Conservation (phyloP, 2,329 filamentous ascomycete species). For the Fusarium napiforme region DNA sequence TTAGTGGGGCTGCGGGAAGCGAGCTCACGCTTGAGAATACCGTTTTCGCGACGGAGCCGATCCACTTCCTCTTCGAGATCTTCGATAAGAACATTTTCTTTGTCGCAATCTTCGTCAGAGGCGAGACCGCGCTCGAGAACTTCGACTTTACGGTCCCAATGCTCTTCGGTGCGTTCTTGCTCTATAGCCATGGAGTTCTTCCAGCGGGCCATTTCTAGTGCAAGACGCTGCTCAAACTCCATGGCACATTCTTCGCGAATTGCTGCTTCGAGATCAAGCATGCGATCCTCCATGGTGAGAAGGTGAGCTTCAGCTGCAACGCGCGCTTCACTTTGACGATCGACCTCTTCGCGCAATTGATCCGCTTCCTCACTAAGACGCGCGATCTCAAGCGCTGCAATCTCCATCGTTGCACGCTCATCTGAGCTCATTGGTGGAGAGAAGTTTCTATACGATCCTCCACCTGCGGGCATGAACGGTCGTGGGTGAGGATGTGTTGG, state of each 20-base stretch:
- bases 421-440: conserved; percentile 55
- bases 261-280: conserved; percentile 78
- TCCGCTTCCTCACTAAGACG: conserved; percentile 80
- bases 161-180: conserved; percentile 81
- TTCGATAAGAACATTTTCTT: conserved; percentile 71
- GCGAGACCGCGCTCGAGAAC: conserved; percentile 63
- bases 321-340: conserved; percentile 76
- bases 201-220: conserved; percentile 83
- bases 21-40: conserved; percentile 73
- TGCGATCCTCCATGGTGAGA: conserved; percentile 72
- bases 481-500: conserved; percentile 52
- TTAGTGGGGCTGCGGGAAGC: conserved; percentile 71
- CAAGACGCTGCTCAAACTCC: conserved; percentile 84
- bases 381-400: conserved; percentile 82
- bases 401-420: conserved; percentile 80
- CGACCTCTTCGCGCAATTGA: conserved; percentile 74
- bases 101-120: conserved; percentile 63
- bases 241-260: conserved; percentile 88
- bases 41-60: conserved; percentile 71
- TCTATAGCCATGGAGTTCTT: conserved; percentile 82
- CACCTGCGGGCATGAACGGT: conserved; percentile 55
- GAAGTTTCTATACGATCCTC: conserved; percentile 52
- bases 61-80: conserved; percentile 79
- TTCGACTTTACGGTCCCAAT: conserved; percentile 88
- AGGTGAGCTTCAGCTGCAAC: conserved; percentile 79